Evolutionary conservation across 2,329 filamentous ascomycete genomes (phyloP).

Genomic region (Zarea fungicola): DNA sequence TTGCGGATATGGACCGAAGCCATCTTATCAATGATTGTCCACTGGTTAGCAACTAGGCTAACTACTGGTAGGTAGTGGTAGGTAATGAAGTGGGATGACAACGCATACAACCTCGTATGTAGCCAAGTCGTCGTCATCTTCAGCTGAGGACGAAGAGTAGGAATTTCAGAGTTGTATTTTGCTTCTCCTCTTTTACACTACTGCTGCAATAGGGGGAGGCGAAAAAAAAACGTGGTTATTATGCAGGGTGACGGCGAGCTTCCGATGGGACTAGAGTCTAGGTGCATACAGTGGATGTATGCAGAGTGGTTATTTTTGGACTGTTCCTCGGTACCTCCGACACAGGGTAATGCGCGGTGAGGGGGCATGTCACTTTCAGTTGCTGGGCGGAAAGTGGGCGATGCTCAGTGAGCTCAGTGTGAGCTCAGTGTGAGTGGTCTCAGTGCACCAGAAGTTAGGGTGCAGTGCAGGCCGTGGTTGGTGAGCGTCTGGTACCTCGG

Average conservation of each 20-base stretch:
- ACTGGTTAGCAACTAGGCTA: no score
- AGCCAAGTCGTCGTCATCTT: neutral
- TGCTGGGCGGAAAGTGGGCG: neutral
- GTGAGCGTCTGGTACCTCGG: no score
- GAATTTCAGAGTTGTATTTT: no score
- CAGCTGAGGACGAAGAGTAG: no score
- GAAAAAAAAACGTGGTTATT: neutral
- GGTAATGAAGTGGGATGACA: neutral
- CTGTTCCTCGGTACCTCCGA: conserved; percentile 5
- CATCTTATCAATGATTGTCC: neutral
- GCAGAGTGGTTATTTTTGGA: neutral
- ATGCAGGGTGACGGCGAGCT: neutral
- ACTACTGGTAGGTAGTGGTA: no score
- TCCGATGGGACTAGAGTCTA: neutral
- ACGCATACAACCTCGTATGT: neutral
- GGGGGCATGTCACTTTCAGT: neutral
- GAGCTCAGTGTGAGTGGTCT: neutral
- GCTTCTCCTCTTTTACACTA: neutral
- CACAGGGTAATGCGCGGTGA: neutral
- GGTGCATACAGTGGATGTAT: neutral
- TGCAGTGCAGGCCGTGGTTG: no score
- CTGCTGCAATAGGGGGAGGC: neutral
- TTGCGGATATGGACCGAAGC: no score
- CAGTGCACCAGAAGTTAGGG: neutral
- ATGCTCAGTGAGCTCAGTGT: no score